phyloP scores from a whole-genome alignment of 306 rosid species.

The Chamaecrista fasciculata region DNA sequence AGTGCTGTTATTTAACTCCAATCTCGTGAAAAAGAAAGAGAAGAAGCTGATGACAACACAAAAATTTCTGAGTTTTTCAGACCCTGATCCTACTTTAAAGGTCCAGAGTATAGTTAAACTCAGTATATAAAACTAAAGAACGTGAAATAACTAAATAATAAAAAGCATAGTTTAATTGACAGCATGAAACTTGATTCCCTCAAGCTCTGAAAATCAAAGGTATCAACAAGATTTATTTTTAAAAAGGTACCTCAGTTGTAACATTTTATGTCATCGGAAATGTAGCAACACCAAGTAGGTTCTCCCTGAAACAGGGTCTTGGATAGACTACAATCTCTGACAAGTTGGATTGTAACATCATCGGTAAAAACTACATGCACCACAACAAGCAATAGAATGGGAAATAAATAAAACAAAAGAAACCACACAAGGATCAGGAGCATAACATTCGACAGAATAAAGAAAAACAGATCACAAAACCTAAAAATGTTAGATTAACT shows the following conservation, averaged over 20 bases:
- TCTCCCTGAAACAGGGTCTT: conserved; percentile 47
- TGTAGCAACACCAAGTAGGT: conserved; percentile 48
- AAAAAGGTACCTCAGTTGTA: conserved; percentile 32
- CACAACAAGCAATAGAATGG: no score
- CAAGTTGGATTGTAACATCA: conserved; percentile 62
- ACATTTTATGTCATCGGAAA: conserved; percentile 36
- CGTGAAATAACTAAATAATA: no score
- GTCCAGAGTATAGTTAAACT: conserved; percentile 55
- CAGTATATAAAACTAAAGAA: no score
- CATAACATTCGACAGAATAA: no score
- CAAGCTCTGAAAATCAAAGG: no score
- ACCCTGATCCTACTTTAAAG: conserved; percentile 27
- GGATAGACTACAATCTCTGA: conserved; percentile 34
- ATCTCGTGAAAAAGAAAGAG: conserved; percentile 37
- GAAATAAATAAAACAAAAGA: no score
- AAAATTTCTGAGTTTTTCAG: conserved; percentile 54
- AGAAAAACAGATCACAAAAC: no score
- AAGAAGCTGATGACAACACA: conserved; percentile 86
- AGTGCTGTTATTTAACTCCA: conserved; percentile 79
- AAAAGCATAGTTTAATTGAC: no score
- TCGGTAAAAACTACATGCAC: neutral
- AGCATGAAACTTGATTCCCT: no score
- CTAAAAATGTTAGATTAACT: no score
- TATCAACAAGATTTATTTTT: neutral
- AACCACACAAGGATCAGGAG: no score